Base-by-base conservation (phyloP, 306 rosid species). In the Dicorynia guianensis region DNA sequence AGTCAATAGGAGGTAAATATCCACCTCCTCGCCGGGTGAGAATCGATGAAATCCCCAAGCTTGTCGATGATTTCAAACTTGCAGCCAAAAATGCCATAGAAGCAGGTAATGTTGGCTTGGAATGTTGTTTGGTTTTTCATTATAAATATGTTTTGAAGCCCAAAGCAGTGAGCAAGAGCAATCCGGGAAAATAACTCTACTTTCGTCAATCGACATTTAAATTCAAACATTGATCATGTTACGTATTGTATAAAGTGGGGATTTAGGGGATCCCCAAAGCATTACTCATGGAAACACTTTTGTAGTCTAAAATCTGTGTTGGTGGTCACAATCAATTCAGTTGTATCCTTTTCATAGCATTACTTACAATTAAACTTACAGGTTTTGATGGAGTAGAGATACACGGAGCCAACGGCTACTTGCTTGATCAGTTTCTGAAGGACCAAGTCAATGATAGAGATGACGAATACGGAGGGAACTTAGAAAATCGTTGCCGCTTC, bases 401-500 rank as follows among this genome's bases (percentile, higher is more conserved):
- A 19, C 90, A 86, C 18, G 90, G 75, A 11, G 90, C 90, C 6
- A 78, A 86, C 33, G 90, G 90, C 1, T 86, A 83, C 81, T 72
- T 86, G 58, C 72, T 86, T 0, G 90, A 86, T 1, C 90, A 86
- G 35, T 86, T 86, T 52, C 64, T 86, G 8, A 83, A 81, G 42
- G 86, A 81, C 69, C 69, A 75, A 39, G 81, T 81, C 5, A 86
- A 83, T 1, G 82, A 83, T n/a, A 73, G 90, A 62, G 76, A 69
- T 3, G 90, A 86, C 9, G 61, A 67, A 11, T 86, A 81, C 4
- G 90, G 88, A 10, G 84, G 82, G 6, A 59, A 10, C 25, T 67
- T 90, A 11, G 93, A 88, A 19, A 93, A 90, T 15, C 90, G 89
- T 2, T 90, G 94, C 18, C 89, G 89, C 2, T 85, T 93, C 76